Evolutionary conservation across 2,329 filamentous ascomycete genomes (phyloP).

Genomic region (Fusarium scirpi): DNA sequence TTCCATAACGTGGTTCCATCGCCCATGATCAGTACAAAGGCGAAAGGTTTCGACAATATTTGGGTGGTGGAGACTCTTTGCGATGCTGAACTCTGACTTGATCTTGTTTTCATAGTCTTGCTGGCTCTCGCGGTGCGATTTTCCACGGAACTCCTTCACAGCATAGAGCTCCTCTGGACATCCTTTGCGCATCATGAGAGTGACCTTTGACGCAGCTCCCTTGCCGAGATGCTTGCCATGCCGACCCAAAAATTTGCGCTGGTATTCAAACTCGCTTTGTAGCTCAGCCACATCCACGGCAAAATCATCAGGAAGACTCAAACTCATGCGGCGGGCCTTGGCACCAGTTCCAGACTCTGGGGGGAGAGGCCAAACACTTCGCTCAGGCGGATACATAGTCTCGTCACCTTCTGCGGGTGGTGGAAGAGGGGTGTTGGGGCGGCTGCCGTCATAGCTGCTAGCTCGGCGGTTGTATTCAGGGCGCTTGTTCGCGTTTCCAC

Average conservation of each 20-base stretch:
- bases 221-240: conserved; percentile 82
- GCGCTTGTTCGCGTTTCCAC: conserved; percentile 35
- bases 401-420: conserved; percentile 40
- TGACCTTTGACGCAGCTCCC: conserved; percentile 85
- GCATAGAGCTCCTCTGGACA: conserved; percentile 76
- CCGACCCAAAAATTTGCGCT: conserved; percentile 76
- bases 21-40: conserved; percentile 78
- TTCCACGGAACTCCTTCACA: conserved; percentile 87
- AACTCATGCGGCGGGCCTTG: conserved; percentile 82
- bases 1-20: conserved; percentile 95
- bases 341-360: conserved; percentile 79
- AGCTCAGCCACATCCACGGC: conserved; percentile 77
- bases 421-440: conserved; percentile 41
- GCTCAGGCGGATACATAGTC: conserved; percentile 54
- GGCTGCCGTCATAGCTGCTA: conserved; percentile 62
- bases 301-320: conserved; percentile 80
- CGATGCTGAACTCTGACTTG: conserved; percentile 90
- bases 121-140: conserved; percentile 74
- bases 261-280: conserved; percentile 75
- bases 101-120: conserved; percentile 88
- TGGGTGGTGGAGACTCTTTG: conserved; percentile 85
- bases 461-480: conserved; percentile 53
- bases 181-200: conserved; percentile 80
- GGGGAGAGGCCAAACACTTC: conserved; percentile 68
- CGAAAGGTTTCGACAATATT: conserved; percentile 87